Evolutionary conservation across 2,329 filamentous ascomycete genomes (phyloP), one percentile per base, ranked within the genome.

Genomic region (Ophiostoma montium): DNA sequence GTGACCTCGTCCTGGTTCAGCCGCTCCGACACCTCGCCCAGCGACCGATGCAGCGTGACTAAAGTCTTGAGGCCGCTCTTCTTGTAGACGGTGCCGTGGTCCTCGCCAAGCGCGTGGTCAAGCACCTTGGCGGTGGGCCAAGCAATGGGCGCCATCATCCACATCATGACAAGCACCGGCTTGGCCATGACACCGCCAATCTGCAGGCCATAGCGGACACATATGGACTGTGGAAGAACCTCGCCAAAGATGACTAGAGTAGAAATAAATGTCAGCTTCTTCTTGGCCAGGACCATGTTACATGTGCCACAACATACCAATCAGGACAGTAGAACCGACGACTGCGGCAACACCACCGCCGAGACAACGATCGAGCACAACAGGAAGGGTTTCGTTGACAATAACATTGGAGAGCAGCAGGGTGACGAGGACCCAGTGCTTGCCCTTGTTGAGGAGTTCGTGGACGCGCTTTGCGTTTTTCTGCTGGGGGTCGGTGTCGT

Each of bases 381-480:
- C 95, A 27, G 92, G 92, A 13, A 95, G 72, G 2, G 90, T 94
- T 67, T 96, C 92, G 65, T 98, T 96, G 56, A 94, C 94, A 59
- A 98, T 94, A 61, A 98, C 92, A 64, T 98, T 98, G 64, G 88
- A 88, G 50, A 98, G 71, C 8, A 98, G 75, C 23, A 98, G 70
- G 3, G 92, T 96, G 48, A 98, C 92, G 50, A 98, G 71, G 18
- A 98, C 90, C 92, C 92, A 98, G 66, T 98, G 92, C 65, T 98
- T 98, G 59, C 92, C 92, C 58, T 78, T 84, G 55, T 86, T 80
- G 50, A 98, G 68, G 27, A 98, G 70, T 39, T 79, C 74, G 57
- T 92, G 74, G 11, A 98, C 92, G 55, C 79, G 82, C 50, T 76
- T 77, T 1, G 92, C 92, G 61, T 95, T 87, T 61, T 80, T 86